phyloP scores from a whole-genome alignment of 1,284 basidiomycete species.

The Tilletia setariae region DNA sequence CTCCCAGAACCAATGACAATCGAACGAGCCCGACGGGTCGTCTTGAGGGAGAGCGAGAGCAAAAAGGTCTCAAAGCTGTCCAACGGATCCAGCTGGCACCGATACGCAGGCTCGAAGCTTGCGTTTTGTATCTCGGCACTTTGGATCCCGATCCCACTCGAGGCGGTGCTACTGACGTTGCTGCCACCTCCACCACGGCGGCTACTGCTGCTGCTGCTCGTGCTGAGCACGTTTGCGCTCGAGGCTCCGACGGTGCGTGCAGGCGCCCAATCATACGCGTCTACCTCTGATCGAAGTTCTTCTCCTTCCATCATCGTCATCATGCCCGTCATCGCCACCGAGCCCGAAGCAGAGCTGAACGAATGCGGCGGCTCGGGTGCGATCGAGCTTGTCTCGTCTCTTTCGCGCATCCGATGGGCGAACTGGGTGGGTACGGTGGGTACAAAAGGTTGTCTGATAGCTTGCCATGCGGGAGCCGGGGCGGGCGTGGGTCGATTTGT shows the following conservation, averaged over 20 bases:
- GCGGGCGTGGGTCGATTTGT: background rate
- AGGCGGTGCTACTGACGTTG: no score
- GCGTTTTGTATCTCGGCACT: background rate
- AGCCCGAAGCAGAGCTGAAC: background rate
- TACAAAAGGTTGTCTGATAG: background rate
- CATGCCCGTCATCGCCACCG: background rate
- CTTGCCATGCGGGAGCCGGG: background rate
- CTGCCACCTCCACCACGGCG: no score
- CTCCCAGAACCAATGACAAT: no score
- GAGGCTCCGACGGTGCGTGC: background rate
- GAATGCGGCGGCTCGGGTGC: background rate
- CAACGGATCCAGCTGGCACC: background rate
- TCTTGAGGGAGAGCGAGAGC: conserved; percentile 12
- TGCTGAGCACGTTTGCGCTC: no score
- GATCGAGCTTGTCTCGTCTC: background rate
- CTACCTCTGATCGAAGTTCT: background rate
- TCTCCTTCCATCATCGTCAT: background rate
- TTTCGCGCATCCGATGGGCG: background rate
- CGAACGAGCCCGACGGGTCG: background rate
- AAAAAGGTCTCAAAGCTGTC: conserved; percentile 16
- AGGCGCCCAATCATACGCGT: conserved; percentile 9
- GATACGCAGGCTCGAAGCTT: background rate
- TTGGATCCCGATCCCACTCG: no score
- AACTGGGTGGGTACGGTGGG: background rate
- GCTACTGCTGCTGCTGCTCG: no score